These are phyloP conservation scores for Cercospora canescens DNA, from an alignment of 2,329 filamentous ascomycete species.

Conservation along the genomic window DNA sequence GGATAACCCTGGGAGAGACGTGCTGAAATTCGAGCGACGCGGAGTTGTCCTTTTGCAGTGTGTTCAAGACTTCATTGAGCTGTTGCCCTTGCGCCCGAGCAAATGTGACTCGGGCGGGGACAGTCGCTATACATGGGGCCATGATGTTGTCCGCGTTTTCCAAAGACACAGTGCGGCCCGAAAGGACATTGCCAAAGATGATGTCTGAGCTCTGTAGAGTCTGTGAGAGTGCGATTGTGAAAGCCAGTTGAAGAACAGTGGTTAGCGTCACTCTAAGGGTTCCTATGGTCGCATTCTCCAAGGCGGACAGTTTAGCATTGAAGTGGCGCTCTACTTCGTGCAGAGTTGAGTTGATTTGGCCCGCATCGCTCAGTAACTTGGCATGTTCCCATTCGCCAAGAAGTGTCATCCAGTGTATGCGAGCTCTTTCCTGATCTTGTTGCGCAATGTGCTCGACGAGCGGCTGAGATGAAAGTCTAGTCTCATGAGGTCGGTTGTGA, in stretches of 20 bases:
- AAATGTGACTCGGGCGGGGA: slow-evolving; percentile 14
- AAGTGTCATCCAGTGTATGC: slow-evolving; percentile 10
- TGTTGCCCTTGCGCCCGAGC: neutral
- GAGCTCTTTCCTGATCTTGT: neutral
- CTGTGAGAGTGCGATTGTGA: slow-evolving; percentile 14
- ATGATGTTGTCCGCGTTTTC: slow-evolving; percentile 16
- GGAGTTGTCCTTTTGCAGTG: slow-evolving; percentile 14
- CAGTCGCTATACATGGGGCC: slow-evolving; percentile 20
- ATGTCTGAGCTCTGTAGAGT: slow-evolving; percentile 11
- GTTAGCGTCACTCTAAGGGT: slow-evolving; percentile 6
- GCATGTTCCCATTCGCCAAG: slow-evolving; percentile 11
- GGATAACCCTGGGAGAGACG: slow-evolving; percentile 16
- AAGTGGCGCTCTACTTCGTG: neutral
- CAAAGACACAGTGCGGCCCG: slow-evolving; percentile 14
- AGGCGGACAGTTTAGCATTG: neutral
- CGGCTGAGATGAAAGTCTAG: slow-evolving; percentile 1
- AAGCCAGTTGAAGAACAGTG: slow-evolving; percentile 15
- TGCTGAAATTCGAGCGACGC: slow-evolving; percentile 15
- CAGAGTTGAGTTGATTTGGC: slow-evolving; percentile 7
- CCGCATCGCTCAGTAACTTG: slow-evolving; percentile 1
- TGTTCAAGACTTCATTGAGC: neutral
- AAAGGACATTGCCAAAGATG: slow-evolving; percentile 21
- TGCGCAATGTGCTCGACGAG: slow-evolving; percentile 15
- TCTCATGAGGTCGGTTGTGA: neutral
- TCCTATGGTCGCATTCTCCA: neutral